A percentile compares a stretch with the other conserved stretches of the same genome.
Evolutionary conservation across 1,139 yeast genomes (phyloP).

Genomic region (Groenewaldozyma auringiensis): DNA sequence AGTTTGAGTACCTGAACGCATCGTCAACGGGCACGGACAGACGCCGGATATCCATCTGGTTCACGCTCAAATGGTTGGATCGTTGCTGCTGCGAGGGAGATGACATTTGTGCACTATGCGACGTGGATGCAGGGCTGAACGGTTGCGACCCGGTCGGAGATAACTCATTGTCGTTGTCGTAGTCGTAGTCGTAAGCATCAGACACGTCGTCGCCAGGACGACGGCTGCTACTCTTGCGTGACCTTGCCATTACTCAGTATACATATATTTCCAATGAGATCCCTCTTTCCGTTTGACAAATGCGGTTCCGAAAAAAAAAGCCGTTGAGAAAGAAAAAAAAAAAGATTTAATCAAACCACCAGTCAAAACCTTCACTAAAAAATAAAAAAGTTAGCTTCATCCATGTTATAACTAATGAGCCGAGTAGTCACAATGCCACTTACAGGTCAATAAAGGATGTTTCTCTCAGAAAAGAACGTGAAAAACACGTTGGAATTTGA

Average conservation of each 20-base stretch:
- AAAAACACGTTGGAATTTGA: too few species aligned
- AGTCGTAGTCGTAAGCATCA: not conserved
- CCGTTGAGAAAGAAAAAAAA: not conserved
- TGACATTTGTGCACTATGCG: not conserved
- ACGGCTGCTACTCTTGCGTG: not conserved
- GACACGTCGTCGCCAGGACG: not conserved
- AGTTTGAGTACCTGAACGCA: slow-evolving; percentile 16
- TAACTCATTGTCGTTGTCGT: not conserved
- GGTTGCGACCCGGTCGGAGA: not conserved
- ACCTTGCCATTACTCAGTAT: not conserved
- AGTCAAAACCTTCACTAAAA: not conserved
- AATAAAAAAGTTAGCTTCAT: too few species aligned
- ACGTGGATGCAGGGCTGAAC: not conserved
- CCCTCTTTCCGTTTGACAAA: too few species aligned
- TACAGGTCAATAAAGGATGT: too few species aligned
- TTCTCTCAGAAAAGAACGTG: too few species aligned
- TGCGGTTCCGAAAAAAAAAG: too few species aligned
- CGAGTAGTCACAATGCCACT: too few species aligned
- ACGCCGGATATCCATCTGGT: slow-evolving; percentile 15
- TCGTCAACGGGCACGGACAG: slow-evolving; percentile 22
- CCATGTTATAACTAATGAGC: too few species aligned
- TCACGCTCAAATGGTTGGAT: not conserved
- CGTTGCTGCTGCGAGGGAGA: not conserved
- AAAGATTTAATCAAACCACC: not conserved
- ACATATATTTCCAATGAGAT: too few species aligned